Conservation (phyloP, 768 basidiomycete genomes). For the Macrocybe gigantea region DNA sequence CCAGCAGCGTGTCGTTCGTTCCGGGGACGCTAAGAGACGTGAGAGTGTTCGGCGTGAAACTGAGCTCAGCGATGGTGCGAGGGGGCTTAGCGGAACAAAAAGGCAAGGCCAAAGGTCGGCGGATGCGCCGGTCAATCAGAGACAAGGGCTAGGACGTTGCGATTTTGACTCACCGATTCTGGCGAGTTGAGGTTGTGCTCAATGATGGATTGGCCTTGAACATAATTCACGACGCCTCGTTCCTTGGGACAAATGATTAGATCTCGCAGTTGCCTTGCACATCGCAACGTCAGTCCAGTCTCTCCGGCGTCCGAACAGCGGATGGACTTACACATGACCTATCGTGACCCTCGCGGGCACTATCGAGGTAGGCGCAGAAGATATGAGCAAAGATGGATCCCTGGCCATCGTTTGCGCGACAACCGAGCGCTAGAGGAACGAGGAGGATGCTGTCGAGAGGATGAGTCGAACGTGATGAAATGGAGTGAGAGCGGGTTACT, state of each 20-base stretch:
- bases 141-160: slow-evolving; percentile 6
- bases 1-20: slow-evolving; percentile 55
- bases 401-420: slow-evolving; percentile 36
- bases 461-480: no score
- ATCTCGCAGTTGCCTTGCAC: slow-evolving; percentile 68
- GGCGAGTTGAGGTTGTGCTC: slow-evolving; percentile 53
- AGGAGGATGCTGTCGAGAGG: no score
- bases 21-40: slow-evolving; percentile 48
- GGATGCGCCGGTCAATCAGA: no score
- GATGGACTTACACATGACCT: slow-evolving; percentile 52
- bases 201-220: slow-evolving; percentile 45
- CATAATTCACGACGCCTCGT: slow-evolving; percentile 59
- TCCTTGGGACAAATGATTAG: slow-evolving; percentile 70
- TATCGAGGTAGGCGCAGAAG: slow-evolving; percentile 35
- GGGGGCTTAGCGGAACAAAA: slow-evolving; percentile 25
- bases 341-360: slow-evolving; percentile 43
- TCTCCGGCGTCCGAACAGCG: slow-evolving; percentile 4
- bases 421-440: no score
- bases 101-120: no score
- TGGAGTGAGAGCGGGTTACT: no score
- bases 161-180: slow-evolving; percentile 33
- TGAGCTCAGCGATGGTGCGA: slow-evolving; percentile 44
- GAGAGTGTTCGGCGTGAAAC: slow-evolving; percentile 61
- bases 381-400: slow-evolving; percentile 34
- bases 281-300: slow-evolving; percentile 1